phyloP scores from a whole-genome alignment of 495 filamentous ascomycete species.

The Parathielavia hyrcaniae region DNA sequence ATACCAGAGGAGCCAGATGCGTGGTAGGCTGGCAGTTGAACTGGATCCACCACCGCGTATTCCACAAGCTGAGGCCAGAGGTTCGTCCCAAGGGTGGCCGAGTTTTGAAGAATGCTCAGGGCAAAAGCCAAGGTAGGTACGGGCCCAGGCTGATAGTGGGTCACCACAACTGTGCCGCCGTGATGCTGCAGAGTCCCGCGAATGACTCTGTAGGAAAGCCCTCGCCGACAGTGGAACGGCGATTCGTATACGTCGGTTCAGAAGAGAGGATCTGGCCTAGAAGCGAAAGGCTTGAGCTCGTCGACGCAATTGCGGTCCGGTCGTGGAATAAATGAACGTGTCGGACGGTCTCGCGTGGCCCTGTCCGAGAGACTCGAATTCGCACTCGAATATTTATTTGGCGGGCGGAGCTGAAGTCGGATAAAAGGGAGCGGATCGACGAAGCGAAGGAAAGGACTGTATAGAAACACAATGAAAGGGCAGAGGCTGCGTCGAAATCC shows the following conservation, averaged over 20 bases:
- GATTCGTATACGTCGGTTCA: not conserved
- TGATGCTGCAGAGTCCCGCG: conserved; percentile 27
- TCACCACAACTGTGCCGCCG: conserved; percentile 5
- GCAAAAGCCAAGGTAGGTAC: not conserved
- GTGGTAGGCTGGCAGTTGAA: not conserved
- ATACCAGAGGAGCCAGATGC: not conserved
- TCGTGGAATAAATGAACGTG: conserved; percentile 2
- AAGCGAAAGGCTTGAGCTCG: not conserved
- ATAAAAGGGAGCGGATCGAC: conserved; percentile 18
- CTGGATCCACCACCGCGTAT: conserved; percentile 1
- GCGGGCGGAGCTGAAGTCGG: not conserved
- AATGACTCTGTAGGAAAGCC: conserved; percentile 11
- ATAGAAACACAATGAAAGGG: not conserved
- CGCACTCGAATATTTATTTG: not conserved
- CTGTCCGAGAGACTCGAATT: not conserved
- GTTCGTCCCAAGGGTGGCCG: conserved; percentile 6
- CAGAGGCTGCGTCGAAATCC: not conserved
- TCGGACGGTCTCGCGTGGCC: conserved; percentile 17
- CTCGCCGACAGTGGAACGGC: conserved; percentile 12
- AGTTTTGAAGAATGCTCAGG: conserved; percentile 2
- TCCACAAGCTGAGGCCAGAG: conserved; percentile 6
- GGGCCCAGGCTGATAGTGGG: not conserved
- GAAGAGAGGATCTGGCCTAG: not conserved
- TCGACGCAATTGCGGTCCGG: not conserved
- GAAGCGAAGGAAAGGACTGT: conserved; percentile 9